Conservation (phyloP, 2,329 filamentous ascomycete genomes). For the Paracorniculantispora psalliotae region DNA sequence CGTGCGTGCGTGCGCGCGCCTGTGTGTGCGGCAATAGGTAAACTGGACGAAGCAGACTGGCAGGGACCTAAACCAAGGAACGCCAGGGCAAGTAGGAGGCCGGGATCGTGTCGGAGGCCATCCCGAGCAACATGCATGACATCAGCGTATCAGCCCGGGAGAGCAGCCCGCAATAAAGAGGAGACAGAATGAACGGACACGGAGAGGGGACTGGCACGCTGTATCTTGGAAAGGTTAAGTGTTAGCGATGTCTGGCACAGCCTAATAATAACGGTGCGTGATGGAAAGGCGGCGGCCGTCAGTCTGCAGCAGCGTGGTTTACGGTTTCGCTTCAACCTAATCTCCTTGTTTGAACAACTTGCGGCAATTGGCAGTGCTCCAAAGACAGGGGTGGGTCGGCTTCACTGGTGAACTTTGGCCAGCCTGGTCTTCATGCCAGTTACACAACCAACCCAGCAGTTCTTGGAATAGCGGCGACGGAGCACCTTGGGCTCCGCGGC, state of each 20-base stretch:
- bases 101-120: background rate
- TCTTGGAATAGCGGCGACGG: too few species aligned
- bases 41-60: background rate
- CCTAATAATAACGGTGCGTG: too few species aligned
- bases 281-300: too few species aligned
- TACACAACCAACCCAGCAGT: too few species aligned
- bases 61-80: background rate
- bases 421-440: background rate
- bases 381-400: too few species aligned
- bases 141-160: background rate
- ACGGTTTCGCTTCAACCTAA: background rate
- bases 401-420: background rate
- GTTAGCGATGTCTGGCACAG: too few species aligned
- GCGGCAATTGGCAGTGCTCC: background rate
- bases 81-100: background rate
- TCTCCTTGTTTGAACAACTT: background rate
- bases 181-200: background rate
- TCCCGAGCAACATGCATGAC: background rate
- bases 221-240: too few species aligned
- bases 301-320: background rate
- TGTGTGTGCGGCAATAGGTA: background rate
- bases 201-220: background rate
- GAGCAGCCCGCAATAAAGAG: background rate
- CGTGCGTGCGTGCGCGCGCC: too few species aligned
- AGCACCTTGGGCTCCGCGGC: too few species aligned